These are phyloP conservation scores for Setaria viridis DNA, from an alignment of 202 grass and related monocot genomes.

Conservation along the genomic window DNA sequence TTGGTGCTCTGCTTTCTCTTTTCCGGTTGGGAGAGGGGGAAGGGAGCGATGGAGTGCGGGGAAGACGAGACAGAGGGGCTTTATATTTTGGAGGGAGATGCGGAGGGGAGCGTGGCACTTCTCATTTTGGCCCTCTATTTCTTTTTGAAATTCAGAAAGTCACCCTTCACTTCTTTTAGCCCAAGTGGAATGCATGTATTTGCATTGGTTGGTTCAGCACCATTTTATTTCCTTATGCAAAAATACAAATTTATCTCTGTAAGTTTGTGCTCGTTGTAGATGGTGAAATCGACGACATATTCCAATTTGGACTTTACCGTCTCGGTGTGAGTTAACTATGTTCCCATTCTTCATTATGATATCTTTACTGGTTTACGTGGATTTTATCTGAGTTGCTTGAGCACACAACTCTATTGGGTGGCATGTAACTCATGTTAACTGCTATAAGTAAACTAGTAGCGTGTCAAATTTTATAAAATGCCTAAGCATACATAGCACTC, in stretches of 20 bases:
- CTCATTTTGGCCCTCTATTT: not conserved
- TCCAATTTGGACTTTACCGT: not conserved
- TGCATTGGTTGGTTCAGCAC: not conserved
- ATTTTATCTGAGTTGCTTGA: not conserved
- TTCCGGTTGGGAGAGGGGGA: not conserved
- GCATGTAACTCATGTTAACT: not conserved
- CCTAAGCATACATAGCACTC: not conserved
- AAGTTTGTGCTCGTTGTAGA: not conserved
- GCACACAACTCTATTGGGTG: not conserved
- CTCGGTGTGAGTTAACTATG: not conserved
- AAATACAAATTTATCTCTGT: no score
- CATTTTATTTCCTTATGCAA: not conserved
- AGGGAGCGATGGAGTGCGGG: constrained; percentile 20
- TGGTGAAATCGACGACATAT: not conserved
- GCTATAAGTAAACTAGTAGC: not conserved
- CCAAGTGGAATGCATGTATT: not conserved
- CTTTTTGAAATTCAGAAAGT: not conserved
- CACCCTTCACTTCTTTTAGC: not conserved
- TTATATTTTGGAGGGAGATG: constrained; percentile 48
- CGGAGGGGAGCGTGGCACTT: not conserved
- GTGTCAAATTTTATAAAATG: not conserved
- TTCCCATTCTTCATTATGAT: not conserved
- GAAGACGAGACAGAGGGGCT: not conserved
- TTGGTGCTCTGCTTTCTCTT: constrained; percentile 12
- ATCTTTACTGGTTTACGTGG: not conserved